Conservation (phyloP, 495 filamentous ascomycete genomes). For the Talaromyces stipitatus region DNA sequence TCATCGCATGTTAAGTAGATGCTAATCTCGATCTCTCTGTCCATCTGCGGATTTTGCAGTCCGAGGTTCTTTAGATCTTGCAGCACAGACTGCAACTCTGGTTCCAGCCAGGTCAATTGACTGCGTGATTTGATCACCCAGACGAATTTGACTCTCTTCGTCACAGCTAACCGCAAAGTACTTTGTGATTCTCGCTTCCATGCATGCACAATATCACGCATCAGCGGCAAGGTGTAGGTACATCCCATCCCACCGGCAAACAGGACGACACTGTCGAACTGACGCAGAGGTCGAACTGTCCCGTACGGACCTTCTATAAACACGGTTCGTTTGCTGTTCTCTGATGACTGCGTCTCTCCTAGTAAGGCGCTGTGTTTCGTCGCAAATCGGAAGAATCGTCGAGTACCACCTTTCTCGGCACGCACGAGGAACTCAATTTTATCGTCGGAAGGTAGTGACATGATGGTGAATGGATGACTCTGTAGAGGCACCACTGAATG, state of each 20-base stretch:
- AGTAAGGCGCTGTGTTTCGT: conserved; percentile 31
- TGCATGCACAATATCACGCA: conserved; percentile 40
- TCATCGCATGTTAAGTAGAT: conserved; percentile 58
- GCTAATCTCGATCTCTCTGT: conserved; percentile 43
- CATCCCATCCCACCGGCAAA: conserved; percentile 56
- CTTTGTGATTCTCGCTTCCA: conserved; percentile 24
- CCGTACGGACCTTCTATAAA: conserved; percentile 50
- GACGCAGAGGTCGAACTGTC: conserved; percentile 33
- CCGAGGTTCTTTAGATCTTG: conserved; percentile 37
- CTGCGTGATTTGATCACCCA: conserved; percentile 64
- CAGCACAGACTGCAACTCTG: conserved; percentile 49
- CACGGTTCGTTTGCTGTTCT: conserved; percentile 20
- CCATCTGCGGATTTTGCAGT: conserved; percentile 16
- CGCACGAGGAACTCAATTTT: conserved; percentile 66
- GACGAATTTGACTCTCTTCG: conserved; percentile 59
- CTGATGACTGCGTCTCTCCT: conserved; percentile 9
- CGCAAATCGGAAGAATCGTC: conserved; percentile 56
- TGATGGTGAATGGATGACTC: conserved; percentile 78
- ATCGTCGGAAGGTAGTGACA: conserved; percentile 48
- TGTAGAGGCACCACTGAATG: conserved; percentile 62
- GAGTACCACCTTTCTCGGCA: conserved; percentile 64
- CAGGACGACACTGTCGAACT: conserved; percentile 52
- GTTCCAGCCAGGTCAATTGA: conserved; percentile 63
- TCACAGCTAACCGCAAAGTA: conserved; percentile 32
- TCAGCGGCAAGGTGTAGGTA: conserved; percentile 46